Conservation (phyloP, 2,329 filamentous ascomycete genomes). For the Coleophoma crateriformis region DNA sequence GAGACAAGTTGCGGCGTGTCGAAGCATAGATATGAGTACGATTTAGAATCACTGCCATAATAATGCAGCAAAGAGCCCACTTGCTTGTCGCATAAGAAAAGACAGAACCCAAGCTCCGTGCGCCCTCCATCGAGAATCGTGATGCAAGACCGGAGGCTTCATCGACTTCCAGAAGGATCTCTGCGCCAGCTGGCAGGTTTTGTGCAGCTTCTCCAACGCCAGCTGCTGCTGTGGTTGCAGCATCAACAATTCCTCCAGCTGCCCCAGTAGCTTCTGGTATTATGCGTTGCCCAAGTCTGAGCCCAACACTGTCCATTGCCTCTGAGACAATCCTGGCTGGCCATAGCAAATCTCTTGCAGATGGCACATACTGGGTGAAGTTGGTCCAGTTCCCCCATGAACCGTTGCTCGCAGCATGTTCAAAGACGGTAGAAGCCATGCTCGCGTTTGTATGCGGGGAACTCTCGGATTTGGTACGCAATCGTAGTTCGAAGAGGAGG, state of each 20-base stretch:
- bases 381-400: constrained; percentile 49
- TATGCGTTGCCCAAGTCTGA: constrained; percentile 50
- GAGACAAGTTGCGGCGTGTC: constrained; percentile 70
- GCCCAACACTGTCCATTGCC: constrained; percentile 46
- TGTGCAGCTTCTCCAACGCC: constrained; percentile 17
- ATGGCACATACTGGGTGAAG: constrained; percentile 54
- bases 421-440: constrained; percentile 18
- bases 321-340: constrained; percentile 65
- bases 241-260: constrained; percentile 34
- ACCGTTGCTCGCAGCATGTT: constrained; percentile 27
- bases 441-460: background rate
- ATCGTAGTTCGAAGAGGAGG: too few species aligned
- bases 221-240: constrained; percentile 32
- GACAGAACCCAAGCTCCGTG: constrained; percentile 73
- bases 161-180: constrained; percentile 29
- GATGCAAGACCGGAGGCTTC: constrained; percentile 35
- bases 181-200: constrained; percentile 8
- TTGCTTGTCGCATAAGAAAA: constrained; percentile 87
- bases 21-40: constrained; percentile 92
- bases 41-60: constrained; percentile 82
- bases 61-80: constrained; percentile 86
- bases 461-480: too few species aligned
- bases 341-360: constrained; percentile 65
- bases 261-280: constrained; percentile 53
- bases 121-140: constrained; percentile 50